Base-by-base conservation (phyloP, 2,329 filamentous ascomycete genomes). In the Colletotrichum liriopes region DNA sequence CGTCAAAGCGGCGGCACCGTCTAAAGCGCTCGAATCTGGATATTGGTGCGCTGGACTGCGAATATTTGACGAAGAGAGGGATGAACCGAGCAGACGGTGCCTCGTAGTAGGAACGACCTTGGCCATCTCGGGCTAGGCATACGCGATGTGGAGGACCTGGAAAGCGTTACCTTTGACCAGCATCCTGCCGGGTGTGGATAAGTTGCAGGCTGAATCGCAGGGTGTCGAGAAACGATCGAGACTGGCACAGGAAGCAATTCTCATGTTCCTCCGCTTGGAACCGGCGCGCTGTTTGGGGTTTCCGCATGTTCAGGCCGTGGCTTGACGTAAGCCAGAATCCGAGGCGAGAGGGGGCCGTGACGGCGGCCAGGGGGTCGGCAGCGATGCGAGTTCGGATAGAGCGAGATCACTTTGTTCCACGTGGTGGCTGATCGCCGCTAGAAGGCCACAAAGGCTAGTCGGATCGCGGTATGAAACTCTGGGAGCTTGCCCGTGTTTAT, bases 361-460 rank as follows among this genome's bases (percentile, higher is more conserved):
- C 20, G 64, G 41, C 11, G 20, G 51, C 23, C 35, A 59, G 37
- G 29, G 45, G 39, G 20, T 39, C 14, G 26, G 16, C n/a, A 37
- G 37, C 37, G 23, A 29, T 16, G 45, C 63, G 41, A 41, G 37
- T 35, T 67, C 58, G 47, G 32, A 41, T 54, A 29, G 49, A 69
- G 16, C 58, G 14, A 29, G n/a, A 35, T 12, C 29, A 60, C 39
- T 16, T 23, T 54, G 54, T 37, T 67, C 67, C 71, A 73, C 71
- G 71, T 73, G 71, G 67, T 73, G 71, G 67, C 58, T 62, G 47
- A 63, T 71, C 47, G 49, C 61, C 61, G 52, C 61, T 72, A 72
- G 56, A 49, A 49, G 29, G 29, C 29, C 29, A 2, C 29, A 32
- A 32, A 32, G 41, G 47, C 60, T 66, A 71, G 49, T 20, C 26